Percentiles rank a stretch among this genome's conserved stretches.
Conservation (phyloP, 2,329 filamentous ascomycete species). For the Diaporthe humulicola region DNA sequence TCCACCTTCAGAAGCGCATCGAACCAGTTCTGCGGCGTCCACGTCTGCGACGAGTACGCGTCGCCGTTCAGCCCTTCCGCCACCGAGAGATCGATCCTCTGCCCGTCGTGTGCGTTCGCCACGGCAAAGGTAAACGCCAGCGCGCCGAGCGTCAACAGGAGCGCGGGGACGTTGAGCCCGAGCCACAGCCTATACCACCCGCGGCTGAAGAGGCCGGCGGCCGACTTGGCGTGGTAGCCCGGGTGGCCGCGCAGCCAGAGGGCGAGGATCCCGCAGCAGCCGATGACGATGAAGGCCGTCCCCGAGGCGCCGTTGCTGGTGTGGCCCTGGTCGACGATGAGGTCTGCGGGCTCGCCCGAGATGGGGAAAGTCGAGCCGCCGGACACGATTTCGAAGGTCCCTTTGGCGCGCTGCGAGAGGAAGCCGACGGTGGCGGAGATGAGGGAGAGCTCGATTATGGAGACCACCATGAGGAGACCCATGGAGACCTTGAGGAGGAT, state of each 20-base stretch:
- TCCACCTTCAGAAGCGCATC: slow-evolving; percentile 50
- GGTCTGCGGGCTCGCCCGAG: slow-evolving; percentile 47
- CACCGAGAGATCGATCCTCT: slow-evolving; percentile 48
- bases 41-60: slow-evolving; percentile 49
- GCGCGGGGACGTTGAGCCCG: slow-evolving; percentile 49
- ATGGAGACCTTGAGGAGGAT: slow-evolving; percentile 45
- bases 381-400: slow-evolving; percentile 46
- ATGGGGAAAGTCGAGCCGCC: slow-evolving; percentile 45
- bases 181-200: slow-evolving; percentile 53
- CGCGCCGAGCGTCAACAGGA: slow-evolving; percentile 52
- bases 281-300: slow-evolving; percentile 52
- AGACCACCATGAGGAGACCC: slow-evolving; percentile 52
- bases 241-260: slow-evolving; percentile 47
- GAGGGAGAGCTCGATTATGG: slow-evolving; percentile 54
- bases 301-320: slow-evolving; percentile 57
- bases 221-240: slow-evolving; percentile 41
- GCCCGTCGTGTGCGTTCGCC: slow-evolving; percentile 46
- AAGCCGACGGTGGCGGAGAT: slow-evolving; percentile 55
- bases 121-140: slow-evolving; percentile 54
- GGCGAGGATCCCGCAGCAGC: slow-evolving; percentile 49
- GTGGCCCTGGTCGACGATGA: slow-evolving; percentile 56
- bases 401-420: slow-evolving; percentile 49
- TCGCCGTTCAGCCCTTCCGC: slow-evolving; percentile 43
- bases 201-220: slow-evolving; percentile 27
- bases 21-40: slow-evolving; percentile 58